A percentile compares a stretch with the other conserved stretches of the same genome.
Evolutionary conservation across 139 green algal species (phyloP).

Genomic region (Chlorokybus atmophyticus): DNA sequence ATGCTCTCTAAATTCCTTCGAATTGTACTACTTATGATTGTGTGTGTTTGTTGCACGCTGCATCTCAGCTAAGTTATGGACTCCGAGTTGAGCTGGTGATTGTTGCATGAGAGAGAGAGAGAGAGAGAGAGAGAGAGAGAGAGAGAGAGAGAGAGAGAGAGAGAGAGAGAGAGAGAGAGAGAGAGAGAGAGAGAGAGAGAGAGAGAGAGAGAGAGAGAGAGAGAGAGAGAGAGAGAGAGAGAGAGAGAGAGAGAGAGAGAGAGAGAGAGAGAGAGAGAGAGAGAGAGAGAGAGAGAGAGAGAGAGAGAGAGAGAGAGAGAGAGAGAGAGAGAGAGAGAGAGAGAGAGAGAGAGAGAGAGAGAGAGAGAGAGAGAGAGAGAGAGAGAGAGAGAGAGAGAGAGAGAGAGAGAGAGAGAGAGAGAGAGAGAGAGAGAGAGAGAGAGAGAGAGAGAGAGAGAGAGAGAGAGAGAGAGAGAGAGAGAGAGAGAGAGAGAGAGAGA

Average conservation of each 20-base stretch:
- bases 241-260: constrained; percentile 1
- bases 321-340: constrained; percentile 3
- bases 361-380: background rate
- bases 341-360: constrained; percentile 1
- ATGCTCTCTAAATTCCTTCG: no score
- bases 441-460: constrained; percentile 3
- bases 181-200: constrained; percentile 3
- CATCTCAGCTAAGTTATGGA: no score
- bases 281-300: constrained; percentile 3
- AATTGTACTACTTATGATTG: no score
- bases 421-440: constrained; percentile 3
- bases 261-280: constrained; percentile 1
- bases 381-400: constrained; percentile 1
- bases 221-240: background rate
- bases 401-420: constrained; percentile 3
- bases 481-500: constrained; percentile 1
- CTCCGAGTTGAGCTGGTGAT: no score
- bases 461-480: constrained; percentile 3
- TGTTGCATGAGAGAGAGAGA: constrained; percentile 1
- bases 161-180: constrained; percentile 3
- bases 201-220: constrained; percentile 1
- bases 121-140: constrained; percentile 3
- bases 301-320: constrained; percentile 3
- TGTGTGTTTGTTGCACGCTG: no score
- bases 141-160: constrained; percentile 3